Conservation (phyloP, 164 flowering plant genomes). For the Piper betle region DNA sequence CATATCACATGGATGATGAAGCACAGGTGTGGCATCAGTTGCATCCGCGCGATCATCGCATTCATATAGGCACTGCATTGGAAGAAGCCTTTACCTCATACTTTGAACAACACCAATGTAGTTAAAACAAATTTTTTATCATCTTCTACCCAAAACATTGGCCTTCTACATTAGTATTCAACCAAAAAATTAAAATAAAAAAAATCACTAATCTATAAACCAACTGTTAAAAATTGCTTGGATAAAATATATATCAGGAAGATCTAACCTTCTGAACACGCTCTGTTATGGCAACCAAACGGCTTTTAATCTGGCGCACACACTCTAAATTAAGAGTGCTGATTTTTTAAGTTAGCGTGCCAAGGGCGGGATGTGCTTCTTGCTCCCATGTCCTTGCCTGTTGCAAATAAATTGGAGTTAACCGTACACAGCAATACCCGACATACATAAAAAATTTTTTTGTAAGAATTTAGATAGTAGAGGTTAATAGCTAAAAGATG, state of each 20-base stretch:
- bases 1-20: too few relatives aligned
- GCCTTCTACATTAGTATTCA: background rate
- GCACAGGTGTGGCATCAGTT: too few relatives aligned
- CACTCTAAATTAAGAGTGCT: slow-evolving; percentile 98
- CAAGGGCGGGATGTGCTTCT: slow-evolving; percentile 95
- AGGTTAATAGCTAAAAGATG: too few relatives aligned
- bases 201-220: too few relatives aligned
- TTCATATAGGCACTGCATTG: too few relatives aligned
- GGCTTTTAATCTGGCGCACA: slow-evolving; percentile 92
- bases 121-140: too few relatives aligned
- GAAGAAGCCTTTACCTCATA: too few relatives aligned
- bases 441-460: too few relatives aligned
- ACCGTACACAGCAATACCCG: background rate
- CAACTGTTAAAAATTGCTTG: background rate
- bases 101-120: too few relatives aligned
- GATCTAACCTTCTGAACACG: slow-evolving; percentile 85
- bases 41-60: too few relatives aligned
- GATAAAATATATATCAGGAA: background rate
- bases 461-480: too few relatives aligned
- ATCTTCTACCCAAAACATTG: background rate
- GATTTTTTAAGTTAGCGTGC: slow-evolving; percentile 82
- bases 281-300: slow-evolving; percentile 93
- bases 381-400: slow-evolving; percentile 90
- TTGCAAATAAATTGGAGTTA: background rate
- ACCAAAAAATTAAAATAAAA: too few relatives aligned